Percentiles rank a stretch among this genome's conserved stretches.
phyloP scores from a whole-genome alignment of 2,329 filamentous ascomycete genomes.

The Neospermospora avenae region DNA sequence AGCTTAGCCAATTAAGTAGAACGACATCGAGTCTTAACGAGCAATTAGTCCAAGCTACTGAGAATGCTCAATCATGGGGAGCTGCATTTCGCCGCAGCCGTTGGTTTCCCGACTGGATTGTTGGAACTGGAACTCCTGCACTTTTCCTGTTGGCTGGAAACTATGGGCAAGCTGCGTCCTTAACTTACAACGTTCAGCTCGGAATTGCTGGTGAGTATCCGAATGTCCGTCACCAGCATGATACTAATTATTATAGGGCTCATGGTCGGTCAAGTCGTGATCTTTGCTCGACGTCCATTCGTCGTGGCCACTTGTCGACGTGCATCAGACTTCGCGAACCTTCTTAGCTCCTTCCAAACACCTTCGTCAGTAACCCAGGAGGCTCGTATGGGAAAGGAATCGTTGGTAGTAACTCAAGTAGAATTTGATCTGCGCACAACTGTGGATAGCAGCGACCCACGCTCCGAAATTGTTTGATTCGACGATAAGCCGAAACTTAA shows the following conservation, averaged over 20 bases:
- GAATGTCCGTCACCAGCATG: not conserved
- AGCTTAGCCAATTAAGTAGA: constrained; percentile 26
- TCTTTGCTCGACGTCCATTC: constrained; percentile 10
- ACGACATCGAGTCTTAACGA: constrained; percentile 25
- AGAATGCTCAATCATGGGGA: constrained; percentile 21
- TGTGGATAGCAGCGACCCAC: not conserved
- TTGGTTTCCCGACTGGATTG: constrained; percentile 19
- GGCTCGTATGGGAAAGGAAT: not conserved
- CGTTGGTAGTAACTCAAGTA: not conserved
- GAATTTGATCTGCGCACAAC: not conserved
- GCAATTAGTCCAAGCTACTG: constrained; percentile 26
- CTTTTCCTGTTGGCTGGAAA: constrained; percentile 25
- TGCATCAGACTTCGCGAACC: not conserved
- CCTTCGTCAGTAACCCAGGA: constrained; percentile 4
- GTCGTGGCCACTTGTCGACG: not conserved
- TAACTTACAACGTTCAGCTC: constrained; percentile 22
- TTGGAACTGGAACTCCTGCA: constrained; percentile 20
- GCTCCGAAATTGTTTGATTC: not conserved
- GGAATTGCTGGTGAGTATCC: constrained; percentile 2
- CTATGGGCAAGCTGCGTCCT: constrained; percentile 26
- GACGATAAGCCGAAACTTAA: not conserved
- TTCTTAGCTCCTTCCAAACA: not conserved
- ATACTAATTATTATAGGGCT: not conserved
- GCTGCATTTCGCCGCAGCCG: constrained; percentile 14
- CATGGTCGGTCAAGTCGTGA: not conserved